phyloP scores from a whole-genome alignment of 768 basidiomycete genomes.

The Tulasnella sp. region DNA sequence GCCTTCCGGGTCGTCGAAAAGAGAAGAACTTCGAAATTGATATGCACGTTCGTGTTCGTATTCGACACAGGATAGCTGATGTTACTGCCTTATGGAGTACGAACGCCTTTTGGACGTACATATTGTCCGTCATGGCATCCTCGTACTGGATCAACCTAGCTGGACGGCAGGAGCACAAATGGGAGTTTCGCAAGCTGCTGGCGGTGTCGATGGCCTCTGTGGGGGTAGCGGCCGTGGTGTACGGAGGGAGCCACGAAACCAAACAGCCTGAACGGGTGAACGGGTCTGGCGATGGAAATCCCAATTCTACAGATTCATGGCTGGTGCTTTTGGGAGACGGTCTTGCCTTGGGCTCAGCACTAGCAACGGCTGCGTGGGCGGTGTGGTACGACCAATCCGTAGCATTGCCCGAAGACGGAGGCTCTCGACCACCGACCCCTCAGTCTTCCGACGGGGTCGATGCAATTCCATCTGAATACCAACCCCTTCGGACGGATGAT shows the following conservation, averaged over 20 bases:
- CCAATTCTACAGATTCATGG: neutral
- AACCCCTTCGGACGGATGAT: neutral
- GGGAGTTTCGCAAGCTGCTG: slow-evolving; percentile 50
- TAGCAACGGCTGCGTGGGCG: slow-evolving; percentile 67
- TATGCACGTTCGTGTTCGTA: slow-evolving; percentile 7
- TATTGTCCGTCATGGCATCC: slow-evolving; percentile 48
- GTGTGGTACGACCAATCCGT: slow-evolving; percentile 74
- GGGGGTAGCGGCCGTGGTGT: slow-evolving; percentile 71
- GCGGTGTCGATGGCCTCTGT: slow-evolving; percentile 74
- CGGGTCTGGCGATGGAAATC: neutral
- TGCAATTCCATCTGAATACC: neutral
- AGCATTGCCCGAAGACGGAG: slow-evolving; percentile 30
- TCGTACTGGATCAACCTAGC: slow-evolving; percentile 16
- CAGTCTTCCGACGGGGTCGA: neutral
- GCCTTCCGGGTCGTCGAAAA: neutral
- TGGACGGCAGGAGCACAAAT: slow-evolving; percentile 27
- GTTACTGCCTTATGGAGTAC: slow-evolving; percentile 80
- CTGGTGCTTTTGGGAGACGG: slow-evolving; percentile 43
- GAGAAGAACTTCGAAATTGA: neutral
- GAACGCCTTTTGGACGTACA: slow-evolving; percentile 84
- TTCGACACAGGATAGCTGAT: slow-evolving; percentile 56
- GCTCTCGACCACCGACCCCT: neutral
- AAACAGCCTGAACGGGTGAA: neutral
- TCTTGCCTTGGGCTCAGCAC: slow-evolving; percentile 57
- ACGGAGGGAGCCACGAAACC: slow-evolving; percentile 43